Percentiles rank a stretch among this genome's conserved stretches.
Evolutionary conservation across 306 rosid genomes (phyloP).

Genomic region (Casuarina equisetifolia): DNA sequence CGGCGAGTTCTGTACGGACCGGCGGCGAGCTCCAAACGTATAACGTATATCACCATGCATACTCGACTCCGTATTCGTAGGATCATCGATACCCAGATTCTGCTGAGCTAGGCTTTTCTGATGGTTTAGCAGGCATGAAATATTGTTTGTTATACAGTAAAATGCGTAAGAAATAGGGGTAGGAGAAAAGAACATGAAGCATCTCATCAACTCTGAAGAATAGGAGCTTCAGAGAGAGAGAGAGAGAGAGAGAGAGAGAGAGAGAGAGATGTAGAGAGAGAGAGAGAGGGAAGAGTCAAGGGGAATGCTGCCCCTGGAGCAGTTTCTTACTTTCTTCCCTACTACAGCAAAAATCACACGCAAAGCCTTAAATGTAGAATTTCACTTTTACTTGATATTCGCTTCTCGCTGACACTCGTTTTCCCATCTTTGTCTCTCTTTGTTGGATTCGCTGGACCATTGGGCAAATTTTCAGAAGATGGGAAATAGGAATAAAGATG

Average conservation of each 20-base stretch:
- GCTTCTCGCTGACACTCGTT: constrained; percentile 38
- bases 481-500: neutral
- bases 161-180: too few relatives aligned
- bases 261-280: neutral
- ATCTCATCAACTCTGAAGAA: neutral
- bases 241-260: neutral
- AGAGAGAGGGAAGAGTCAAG: neutral
- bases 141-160: neutral
- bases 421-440: constrained; percentile 36
- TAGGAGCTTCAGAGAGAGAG: neutral
- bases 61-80: neutral
- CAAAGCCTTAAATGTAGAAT: constrained; percentile 38
- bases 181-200: neutral
- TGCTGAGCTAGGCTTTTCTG: neutral
- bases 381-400: constrained; percentile 9
- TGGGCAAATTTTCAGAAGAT: constrained; percentile 9
- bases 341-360: constrained; percentile 30
- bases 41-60: neutral
- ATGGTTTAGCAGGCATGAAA: neutral
- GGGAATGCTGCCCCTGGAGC: neutral
- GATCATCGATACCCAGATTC: neutral
- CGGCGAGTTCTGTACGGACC: neutral
- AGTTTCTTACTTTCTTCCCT: neutral
- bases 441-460: constrained; percentile 37
- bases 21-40: neutral